Conservation (phyloP, 371 early-diverging fungal species). For the Mortierella sp. region DNA sequence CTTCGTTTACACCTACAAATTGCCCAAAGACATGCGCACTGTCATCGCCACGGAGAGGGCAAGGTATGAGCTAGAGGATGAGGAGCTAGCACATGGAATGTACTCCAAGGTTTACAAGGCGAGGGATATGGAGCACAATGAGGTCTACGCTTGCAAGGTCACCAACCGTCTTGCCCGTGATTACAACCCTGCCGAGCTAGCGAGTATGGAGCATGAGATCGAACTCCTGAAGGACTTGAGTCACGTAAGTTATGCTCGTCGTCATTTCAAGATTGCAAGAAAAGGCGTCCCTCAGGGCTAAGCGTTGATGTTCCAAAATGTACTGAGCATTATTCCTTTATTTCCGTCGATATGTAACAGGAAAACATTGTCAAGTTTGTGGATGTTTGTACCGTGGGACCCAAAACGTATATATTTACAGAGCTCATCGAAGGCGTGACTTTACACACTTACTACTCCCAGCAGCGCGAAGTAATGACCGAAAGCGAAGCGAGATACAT, state of each 20-base stretch:
- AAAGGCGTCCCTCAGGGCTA: neutral
- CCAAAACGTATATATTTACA: slow-evolving; percentile 33
- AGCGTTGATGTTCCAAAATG: neutral
- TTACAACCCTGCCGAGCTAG: slow-evolving; percentile 9
- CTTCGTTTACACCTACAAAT: slow-evolving; percentile 20
- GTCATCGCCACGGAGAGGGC: slow-evolving; percentile 5
- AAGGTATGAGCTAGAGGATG: slow-evolving; percentile 12
- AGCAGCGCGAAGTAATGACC: neutral
- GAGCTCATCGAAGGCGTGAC: slow-evolving; percentile 33
- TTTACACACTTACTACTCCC: neutral
- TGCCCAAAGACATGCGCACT: neutral
- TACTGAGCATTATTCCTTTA: neutral
- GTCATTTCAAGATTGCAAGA: neutral
- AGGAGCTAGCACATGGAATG: slow-evolving; percentile 13
- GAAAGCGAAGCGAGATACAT: slow-evolving; percentile 25
- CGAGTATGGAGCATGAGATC: slow-evolving; percentile 28
- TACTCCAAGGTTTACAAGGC: slow-evolving; percentile 34
- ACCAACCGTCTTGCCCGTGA: slow-evolving; percentile 4
- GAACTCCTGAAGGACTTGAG: slow-evolving; percentile 14
- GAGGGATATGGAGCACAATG: neutral
- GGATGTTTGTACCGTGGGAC: neutral
- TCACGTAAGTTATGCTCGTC: slow-evolving; percentile 29
- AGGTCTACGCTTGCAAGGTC: slow-evolving; percentile 37
- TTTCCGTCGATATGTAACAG: neutral
- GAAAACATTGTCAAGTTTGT: slow-evolving; percentile 34